A percentile compares a stretch with the other conserved stretches of the same genome.
Evolutionary conservation across 2,329 filamentous ascomycete species (phyloP).

Genomic region (Pestalotiopsis sp.): DNA sequence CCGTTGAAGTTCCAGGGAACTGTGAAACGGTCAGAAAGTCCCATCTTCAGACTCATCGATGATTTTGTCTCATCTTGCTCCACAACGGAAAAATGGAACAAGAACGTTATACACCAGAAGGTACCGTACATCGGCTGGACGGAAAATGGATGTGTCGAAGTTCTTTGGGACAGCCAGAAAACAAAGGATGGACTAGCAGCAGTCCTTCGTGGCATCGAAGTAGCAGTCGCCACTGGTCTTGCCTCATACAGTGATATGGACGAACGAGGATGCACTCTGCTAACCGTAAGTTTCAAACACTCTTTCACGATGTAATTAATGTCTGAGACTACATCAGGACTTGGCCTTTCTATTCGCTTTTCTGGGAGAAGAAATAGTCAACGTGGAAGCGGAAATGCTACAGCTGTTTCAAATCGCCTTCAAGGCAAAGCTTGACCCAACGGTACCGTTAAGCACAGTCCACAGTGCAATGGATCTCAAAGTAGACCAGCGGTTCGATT

Average conservation of each 20-base stretch:
- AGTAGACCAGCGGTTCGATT: accelerated
- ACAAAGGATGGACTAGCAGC: neutral
- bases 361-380: neutral
- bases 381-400: neutral
- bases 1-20: neutral
- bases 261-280: neutral
- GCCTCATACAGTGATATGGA: neutral
- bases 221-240: neutral
- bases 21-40: neutral
- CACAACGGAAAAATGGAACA: neutral
- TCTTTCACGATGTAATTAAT: neutral
- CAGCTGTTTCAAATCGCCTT: neutral
- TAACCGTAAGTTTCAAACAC: neutral
- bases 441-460: neutral
- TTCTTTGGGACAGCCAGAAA: neutral
- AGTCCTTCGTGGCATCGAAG: neutral
- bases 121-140: too few species aligned
- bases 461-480: neutral
- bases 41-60: neutral
- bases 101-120: too few species aligned
- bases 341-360: neutral
- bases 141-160: too few species aligned
- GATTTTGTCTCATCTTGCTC: neutral
- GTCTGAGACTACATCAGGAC: neutral
- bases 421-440: neutral